These are phyloP conservation scores for Ogataea nakhonphanomensis DNA, from an alignment of 805 yeast species.

Conservation along the genomic window DNA sequence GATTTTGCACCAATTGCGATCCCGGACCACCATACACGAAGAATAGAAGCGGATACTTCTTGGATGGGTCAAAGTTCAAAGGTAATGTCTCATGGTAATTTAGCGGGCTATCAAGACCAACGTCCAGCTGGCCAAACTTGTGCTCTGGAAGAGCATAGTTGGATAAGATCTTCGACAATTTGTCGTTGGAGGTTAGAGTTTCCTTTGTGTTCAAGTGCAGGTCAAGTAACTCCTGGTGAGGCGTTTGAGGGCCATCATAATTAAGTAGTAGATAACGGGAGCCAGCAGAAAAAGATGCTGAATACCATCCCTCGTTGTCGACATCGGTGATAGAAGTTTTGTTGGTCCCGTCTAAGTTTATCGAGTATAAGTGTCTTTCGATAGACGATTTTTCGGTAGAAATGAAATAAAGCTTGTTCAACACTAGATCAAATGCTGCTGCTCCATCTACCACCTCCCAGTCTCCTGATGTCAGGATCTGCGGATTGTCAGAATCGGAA, in stretches of 20 bases:
- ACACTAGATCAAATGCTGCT: slow-evolving; percentile 53
- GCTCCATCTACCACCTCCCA: slow-evolving; percentile 91
- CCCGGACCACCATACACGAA: slow-evolving; percentile 96
- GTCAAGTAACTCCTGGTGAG: slow-evolving; percentile 70
- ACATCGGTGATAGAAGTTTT: slow-evolving; percentile 48
- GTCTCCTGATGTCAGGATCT: slow-evolving; percentile 64
- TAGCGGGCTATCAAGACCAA: slow-evolving; percentile 36
- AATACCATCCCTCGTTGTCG: slow-evolving; percentile 58
- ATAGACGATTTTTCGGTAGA: slow-evolving; percentile 76
- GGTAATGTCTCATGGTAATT: slow-evolving; percentile 80
- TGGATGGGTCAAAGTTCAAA: slow-evolving; percentile 53
- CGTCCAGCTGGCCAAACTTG: slow-evolving; percentile 48
- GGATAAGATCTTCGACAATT: slow-evolving; percentile 37
- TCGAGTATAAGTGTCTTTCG: slow-evolving; percentile 80
- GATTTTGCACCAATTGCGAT: slow-evolving; percentile 72
- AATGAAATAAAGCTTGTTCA: slow-evolving; percentile 56
- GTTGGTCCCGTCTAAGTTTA: slow-evolving; percentile 49
- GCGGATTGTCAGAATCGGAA: slow-evolving; percentile 51
- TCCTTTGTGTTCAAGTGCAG: slow-evolving; percentile 39
- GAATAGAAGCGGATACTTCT: slow-evolving; percentile 81
- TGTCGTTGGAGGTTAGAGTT: slow-evolving; percentile 46
- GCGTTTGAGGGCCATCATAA: slow-evolving; percentile 78
- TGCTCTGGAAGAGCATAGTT: slow-evolving; percentile 57
- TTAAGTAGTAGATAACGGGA: slow-evolving; percentile 64
- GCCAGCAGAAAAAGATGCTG: slow-evolving; percentile 76